Evolutionary conservation across 1,284 basidiomycete genomes (phyloP), one percentile per base, ranked within the genome.

Genomic region (Malassezia restricta): DNA sequence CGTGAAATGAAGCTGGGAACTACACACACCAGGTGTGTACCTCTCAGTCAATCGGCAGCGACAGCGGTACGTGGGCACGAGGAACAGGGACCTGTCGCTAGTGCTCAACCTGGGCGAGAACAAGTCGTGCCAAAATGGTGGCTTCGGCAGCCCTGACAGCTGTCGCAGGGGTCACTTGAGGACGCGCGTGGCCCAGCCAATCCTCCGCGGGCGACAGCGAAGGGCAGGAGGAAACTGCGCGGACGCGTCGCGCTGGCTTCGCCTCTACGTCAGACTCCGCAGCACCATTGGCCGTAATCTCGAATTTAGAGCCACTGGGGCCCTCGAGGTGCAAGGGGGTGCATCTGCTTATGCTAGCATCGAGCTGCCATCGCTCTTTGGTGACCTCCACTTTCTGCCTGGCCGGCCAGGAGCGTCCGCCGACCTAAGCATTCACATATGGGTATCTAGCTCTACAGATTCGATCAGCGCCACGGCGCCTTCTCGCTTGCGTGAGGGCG

Each of bases 401-500:
- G 2, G 20, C 20, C 20, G 20, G 20, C 20, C 20, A 24, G 20
- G 20, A 2, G 4, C 20, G 20, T 24, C 20, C 20, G 20, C 20
- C 20, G 20, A 35, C 5, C 3, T 5, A 35, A 35, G 11, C 33
- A 35, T 5, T 14, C 37, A 52, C n/a, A 24, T 46, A 17, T 31
- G 49, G 27, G 53, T 55, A 35, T 55, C 53, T 6, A 55, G 39
- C 29, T 55, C 53, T 15, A 55, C 31, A 24, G 52, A 54, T 20
- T 49, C 51, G 15, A 54, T 30, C 6, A 44, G 24, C 8, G 47
- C 24, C 20, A 39, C 28, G 28, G 38, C 45, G 6, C 8, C 20
- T 17, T 38, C 24, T 3, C 14, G 5, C 24, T 31, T 27, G 12
- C 20, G 14, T 20, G 6, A 14, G 28, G n/a, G 15, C 7, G n/a